Base-by-base conservation (phyloP, 805 yeast genomes). In the Metschnikowia henanensis region DNA sequence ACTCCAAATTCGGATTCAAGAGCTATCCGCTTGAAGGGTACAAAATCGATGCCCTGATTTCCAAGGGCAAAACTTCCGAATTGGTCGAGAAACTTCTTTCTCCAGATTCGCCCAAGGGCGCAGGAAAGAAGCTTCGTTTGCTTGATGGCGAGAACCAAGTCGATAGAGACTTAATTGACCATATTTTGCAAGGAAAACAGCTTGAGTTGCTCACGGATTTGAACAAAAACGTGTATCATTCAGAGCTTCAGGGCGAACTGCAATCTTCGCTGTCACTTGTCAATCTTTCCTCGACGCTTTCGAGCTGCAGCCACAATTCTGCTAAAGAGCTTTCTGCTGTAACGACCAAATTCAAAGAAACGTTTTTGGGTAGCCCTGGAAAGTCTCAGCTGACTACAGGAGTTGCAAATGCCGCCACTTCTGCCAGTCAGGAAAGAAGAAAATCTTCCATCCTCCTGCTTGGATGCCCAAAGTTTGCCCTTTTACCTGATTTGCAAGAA, bases 1-100 rank as follows among this genome's bases (percentile, higher is more conserved):
- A 89, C 60, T 65, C 71, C 29, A 66, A 71, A 49, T 79, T 83
- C 50, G 95, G 91, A 0, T 85, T 77, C 57, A 65, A 66, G 39
- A 44, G 54, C 1, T 65, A 54, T 45, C 72, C 73, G 0, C 23
- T 65, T 10, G 69, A 67, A 34, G 62, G 68, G 37, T 69, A 62
- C 48, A 50, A 53, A 41, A 44, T 69, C n/a, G 72, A 71, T 4
- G 30, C 48, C 2, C 36, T 57, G 5, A 30, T 39, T 21, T 22
- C 58, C 4, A 37, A 53, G 19, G 37, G 52, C 6, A 42, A 48
- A 13, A 55, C 59, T 10, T 53, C 56, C 40, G 35, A 41, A 15
- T 36, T 59, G 3, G 51, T 65, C 12, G 57, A 60, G 31, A 50
- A 52, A 8, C 51, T 68, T 43, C 43, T 64, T 18, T 16, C 34